Evolutionary conservation across 1,139 yeast species (phyloP), one percentile per base, ranked within the genome.

Genomic region (Suhomyces taliae): DNA sequence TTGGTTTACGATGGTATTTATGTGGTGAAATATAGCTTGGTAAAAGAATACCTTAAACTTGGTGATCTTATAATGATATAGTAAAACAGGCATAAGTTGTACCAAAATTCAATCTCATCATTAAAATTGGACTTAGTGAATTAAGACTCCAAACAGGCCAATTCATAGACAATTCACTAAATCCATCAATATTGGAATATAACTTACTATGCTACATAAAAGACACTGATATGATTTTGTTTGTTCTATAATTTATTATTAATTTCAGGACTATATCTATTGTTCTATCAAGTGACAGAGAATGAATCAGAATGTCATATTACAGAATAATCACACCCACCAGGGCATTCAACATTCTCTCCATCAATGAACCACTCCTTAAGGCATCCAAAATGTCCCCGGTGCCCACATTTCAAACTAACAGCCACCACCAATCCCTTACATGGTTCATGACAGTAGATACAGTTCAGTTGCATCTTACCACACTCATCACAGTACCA

Each of bases 401-500:
- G 76, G 64, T 93, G 98, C 0, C 97, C 97, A 70, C 98, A 93
- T 40, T 72, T 78, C 45, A 88, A 67, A 54, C 76, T 70, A 24
- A 84, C 70, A n/a, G 82, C 82, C 26, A 87, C 80, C 9, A 85
- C 78, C 45, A 87, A 70, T 0, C 96, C 95, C 56, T 79, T 81
- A 56, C 91, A 76, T 2, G 96, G 93, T 58, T 81, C 85, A 51
- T 85, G 77, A 62, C 98, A 93, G 52, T 86, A 81, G n/a, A 85
- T 76, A 64, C 98, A 93, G 37, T 83, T 79, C 53, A 81, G 85
- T 53, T 82, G 85, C 29, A 73, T 72, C 39, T 66, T 70, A 4
- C 74, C 69, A 62, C 97, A 91, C 37, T 74, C 75, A 44, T 83
- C 90, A 67, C 97, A 91, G 62, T 84, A 88, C 96, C 97, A 90